Percentiles rank a stretch among this genome's conserved stretches.
phyloP scores from a whole-genome alignment of 2,329 filamentous ascomycete species.

The Westerdykella ornata region DNA sequence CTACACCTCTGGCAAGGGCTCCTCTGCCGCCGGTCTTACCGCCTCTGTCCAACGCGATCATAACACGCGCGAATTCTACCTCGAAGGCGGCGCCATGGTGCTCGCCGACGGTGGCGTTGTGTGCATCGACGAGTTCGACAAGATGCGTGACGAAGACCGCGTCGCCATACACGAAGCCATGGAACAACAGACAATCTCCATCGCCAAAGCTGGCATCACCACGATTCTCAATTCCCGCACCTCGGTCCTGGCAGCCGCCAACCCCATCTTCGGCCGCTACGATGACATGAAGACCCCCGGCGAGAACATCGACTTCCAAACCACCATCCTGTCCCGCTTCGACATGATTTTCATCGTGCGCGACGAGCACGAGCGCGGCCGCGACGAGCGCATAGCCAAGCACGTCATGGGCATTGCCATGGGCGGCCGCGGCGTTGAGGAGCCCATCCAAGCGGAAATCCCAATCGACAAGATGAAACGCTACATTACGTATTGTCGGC shows the following conservation, averaged over 20 bases:
- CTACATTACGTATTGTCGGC: conserved; percentile 95
- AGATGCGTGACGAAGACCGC: conserved; percentile 97
- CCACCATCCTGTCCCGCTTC: conserved; percentile 94
- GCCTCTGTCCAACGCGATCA: conserved; percentile 93
- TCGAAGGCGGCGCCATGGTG: conserved; percentile 98
- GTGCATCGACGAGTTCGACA: conserved; percentile 99
- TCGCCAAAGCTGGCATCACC: conserved; percentile 96
- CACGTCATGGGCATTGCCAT: conserved; percentile 98
- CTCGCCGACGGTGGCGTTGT: conserved; percentile 94
- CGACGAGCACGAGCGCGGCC: conserved; percentile 82
- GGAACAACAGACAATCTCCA: conserved; percentile 99
- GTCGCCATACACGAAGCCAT: conserved; percentile 99
- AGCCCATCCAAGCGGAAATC: conserved; percentile 79
- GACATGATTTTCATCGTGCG: conserved; percentile 99
- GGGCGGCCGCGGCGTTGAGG: conserved; percentile 75
- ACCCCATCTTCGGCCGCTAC: conserved; percentile 95
- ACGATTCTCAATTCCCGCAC: conserved; percentile 95
- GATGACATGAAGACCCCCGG: conserved; percentile 96
- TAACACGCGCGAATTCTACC: conserved; percentile 89
- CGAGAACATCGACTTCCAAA: conserved; percentile 99
- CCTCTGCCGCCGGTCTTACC: conserved; percentile 92
- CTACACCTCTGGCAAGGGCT: conserved; percentile 97
- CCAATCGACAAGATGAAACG: conserved; percentile 94
- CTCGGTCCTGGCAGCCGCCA: conserved; percentile 89
- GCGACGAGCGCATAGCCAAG: conserved; percentile 88